These are phyloP conservation scores for Aspergillus affinis DNA, from an alignment of 495 filamentous ascomycete species.

Conservation along the genomic window DNA sequence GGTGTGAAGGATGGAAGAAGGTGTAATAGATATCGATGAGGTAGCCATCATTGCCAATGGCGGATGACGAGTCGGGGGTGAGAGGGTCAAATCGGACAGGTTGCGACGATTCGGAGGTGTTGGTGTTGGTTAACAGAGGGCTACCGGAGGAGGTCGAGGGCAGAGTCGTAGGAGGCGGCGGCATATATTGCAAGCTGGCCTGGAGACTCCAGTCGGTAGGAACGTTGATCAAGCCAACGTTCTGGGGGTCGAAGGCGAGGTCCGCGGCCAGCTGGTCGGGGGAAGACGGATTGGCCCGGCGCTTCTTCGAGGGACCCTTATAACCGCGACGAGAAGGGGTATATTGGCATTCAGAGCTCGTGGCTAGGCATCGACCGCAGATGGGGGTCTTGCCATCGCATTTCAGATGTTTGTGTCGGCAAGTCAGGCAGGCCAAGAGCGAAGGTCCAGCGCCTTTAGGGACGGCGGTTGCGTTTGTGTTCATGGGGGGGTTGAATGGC, in stretches of 20 bases:
- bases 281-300: slow-evolving; percentile 38
- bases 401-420: slow-evolving; percentile 61
- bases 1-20: slow-evolving; percentile 47
- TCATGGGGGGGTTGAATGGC: slow-evolving; percentile 17
- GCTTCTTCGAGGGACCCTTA: slow-evolving; percentile 48
- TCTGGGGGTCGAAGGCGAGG: slow-evolving; percentile 22
- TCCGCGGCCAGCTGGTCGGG: slow-evolving; percentile 31
- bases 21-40: slow-evolving; percentile 48
- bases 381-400: slow-evolving; percentile 44
- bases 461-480: slow-evolving; percentile 4
- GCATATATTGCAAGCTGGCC: slow-evolving; percentile 22
- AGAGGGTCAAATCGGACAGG: slow-evolving; percentile 27
- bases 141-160: slow-evolving; percentile 27
- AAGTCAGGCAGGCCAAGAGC: slow-evolving; percentile 54
- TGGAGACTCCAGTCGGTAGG: slow-evolving; percentile 34
- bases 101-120: slow-evolving; percentile 21
- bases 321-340: slow-evolving; percentile 50
- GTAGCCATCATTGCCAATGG: slow-evolving; percentile 39
- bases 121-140: slow-evolving; percentile 22
- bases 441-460: slow-evolving; percentile 35
- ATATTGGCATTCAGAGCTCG: slow-evolving; percentile 40
- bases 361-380: slow-evolving; percentile 41
- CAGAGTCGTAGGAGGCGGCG: slow-evolving; percentile 29
- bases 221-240: slow-evolving; percentile 23
- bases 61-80: slow-evolving; percentile 44